These are phyloP conservation scores for Beauveria sp. DNA, from an alignment of 2,329 filamentous ascomycete genomes.

Conservation along the genomic window DNA sequence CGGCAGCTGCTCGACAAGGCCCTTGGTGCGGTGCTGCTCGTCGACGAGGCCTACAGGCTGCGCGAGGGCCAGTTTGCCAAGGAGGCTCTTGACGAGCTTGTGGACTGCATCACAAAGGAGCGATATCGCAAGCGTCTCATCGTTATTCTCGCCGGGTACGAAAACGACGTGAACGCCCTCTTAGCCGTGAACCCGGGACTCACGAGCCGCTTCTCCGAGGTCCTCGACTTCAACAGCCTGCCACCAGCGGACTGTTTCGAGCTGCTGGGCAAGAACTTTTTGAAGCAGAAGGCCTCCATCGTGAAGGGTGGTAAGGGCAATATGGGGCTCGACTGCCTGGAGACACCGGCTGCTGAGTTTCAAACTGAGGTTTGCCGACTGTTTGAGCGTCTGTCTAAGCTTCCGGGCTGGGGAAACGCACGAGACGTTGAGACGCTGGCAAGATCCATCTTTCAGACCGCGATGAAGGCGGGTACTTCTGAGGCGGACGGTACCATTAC, in stretches of 20 bases:
- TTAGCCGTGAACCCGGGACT: slow-evolving; percentile 55
- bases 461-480: slow-evolving; percentile 19
- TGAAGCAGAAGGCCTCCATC: slow-evolving; percentile 19
- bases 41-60: slow-evolving; percentile 66
- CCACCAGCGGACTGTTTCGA: slow-evolving; percentile 31
- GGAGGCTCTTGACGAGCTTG: slow-evolving; percentile 46
- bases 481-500: slow-evolving; percentile 7
- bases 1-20: slow-evolving; percentile 48
- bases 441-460: slow-evolving; percentile 38
- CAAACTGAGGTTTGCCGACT: slow-evolving; percentile 11
- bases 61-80: slow-evolving; percentile 44
- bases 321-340: slow-evolving; percentile 20
- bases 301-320: slow-evolving; percentile 13
- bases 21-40: slow-evolving; percentile 59
- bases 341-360: slow-evolving; percentile 14
- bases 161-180: slow-evolving; percentile 55
- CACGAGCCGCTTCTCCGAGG: slow-evolving; percentile 56
- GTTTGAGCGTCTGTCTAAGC: slow-evolving; percentile 32
- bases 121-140: slow-evolving; percentile 53
- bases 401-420: slow-evolving; percentile 53
- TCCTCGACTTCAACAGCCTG: slow-evolving; percentile 46
- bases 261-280: slow-evolving; percentile 31
- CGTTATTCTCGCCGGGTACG: slow-evolving; percentile 63
- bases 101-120: slow-evolving; percentile 45
- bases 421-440: slow-evolving; percentile 51